Percentiles rank a stretch among this genome's conserved stretches.
These are phyloP conservation scores for Barbarea vulgaris DNA, from an alignment of 345 rosid genomes.

Conservation along the genomic window DNA sequence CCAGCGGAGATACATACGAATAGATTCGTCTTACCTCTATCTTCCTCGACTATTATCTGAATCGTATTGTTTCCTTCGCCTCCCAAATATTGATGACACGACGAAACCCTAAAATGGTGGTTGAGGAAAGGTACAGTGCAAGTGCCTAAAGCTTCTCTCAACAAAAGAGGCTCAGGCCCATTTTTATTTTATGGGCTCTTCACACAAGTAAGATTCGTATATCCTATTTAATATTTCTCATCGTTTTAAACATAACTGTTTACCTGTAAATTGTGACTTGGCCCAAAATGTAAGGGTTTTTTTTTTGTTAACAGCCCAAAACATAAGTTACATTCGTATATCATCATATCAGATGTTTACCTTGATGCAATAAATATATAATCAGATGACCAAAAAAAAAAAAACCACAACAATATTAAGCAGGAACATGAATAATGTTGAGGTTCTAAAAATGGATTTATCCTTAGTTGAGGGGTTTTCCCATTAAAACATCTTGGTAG, in stretches of 20 bases:
- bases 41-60: conserved; percentile 21
- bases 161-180: conserved; percentile 2
- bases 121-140: not conserved
- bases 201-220: not conserved
- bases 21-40: conserved; percentile 18
- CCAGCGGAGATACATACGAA: not conserved
- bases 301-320: too few relatives aligned
- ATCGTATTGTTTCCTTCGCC: conserved; percentile 28
- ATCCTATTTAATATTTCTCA: not conserved
- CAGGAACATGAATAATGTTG: not conserved
- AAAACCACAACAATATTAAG: too few relatives aligned
- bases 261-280: too few relatives aligned
- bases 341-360: too few relatives aligned
- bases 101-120: conserved; percentile 28
- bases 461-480: not conserved
- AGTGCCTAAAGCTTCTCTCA: not conserved
- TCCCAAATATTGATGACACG: conserved; percentile 8
- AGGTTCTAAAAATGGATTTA: not conserved
- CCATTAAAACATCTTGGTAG: not conserved
- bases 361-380: too few relatives aligned
- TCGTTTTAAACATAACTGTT: too few relatives aligned
- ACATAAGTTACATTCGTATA: too few relatives aligned
- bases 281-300: too few relatives aligned
- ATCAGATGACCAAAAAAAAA: too few relatives aligned
- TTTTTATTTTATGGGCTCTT: not conserved